Evolutionary conservation across 164 flowering plant species (phyloP).

Genomic region (Berberis thunbergii): DNA sequence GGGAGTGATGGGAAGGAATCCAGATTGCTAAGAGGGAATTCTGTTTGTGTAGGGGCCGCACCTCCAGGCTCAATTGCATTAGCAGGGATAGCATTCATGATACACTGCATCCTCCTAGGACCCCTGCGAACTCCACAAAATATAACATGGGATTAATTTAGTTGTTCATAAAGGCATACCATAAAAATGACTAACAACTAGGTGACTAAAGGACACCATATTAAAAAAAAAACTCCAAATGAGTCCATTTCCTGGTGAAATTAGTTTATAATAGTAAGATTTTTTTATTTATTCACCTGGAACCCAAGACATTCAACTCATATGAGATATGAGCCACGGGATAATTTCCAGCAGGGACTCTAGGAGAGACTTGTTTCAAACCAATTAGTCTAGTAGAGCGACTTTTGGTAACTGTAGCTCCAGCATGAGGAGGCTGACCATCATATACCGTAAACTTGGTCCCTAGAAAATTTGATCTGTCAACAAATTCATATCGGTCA

Average conservation of each 20-base stretch:
- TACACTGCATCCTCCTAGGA: conserved; percentile 69
- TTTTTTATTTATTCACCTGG: conserved; percentile 33
- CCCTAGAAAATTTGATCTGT: conserved; percentile 67
- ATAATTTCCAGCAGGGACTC: conserved; percentile 58
- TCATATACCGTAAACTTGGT: conserved; percentile 68
- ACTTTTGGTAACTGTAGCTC: conserved; percentile 45
- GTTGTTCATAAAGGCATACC: too few relatives aligned
- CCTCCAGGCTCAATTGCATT: conserved; percentile 55
- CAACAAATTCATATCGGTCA: conserved; percentile 1
- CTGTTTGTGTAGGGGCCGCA: conserved; percentile 58
- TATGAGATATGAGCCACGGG: conserved; percentile 60
- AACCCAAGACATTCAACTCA: conserved; percentile 68
- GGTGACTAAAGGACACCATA: too few relatives aligned
- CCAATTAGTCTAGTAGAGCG: conserved; percentile 53
- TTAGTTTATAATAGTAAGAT: not conserved
- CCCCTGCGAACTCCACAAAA: conserved; percentile 37
- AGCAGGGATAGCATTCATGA: conserved; percentile 54
- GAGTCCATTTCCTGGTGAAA: too few relatives aligned
- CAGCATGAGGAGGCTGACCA: conserved; percentile 67
- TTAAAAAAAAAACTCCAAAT: too few relatives aligned
- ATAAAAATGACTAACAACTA: too few relatives aligned
- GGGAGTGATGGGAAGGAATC: conserved; percentile 42
- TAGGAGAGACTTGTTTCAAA: conserved; percentile 60
- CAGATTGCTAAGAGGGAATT: conserved; percentile 30
- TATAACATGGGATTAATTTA: not conserved